These are phyloP conservation scores for Cornus kousa DNA, from an alignment of 148 eudicot species.

Conservation along the genomic window DNA sequence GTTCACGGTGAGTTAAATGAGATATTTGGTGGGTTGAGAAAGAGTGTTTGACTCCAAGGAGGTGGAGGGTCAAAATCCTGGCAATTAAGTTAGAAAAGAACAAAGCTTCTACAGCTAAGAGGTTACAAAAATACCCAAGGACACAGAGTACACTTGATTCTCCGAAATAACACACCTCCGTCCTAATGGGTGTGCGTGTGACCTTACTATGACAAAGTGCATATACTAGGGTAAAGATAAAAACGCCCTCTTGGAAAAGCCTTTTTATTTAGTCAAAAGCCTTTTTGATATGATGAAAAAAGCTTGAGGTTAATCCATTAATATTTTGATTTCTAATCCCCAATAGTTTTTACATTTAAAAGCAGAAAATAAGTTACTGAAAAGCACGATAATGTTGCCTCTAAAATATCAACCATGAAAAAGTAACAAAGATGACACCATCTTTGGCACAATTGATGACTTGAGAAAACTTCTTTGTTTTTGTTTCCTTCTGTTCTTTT, in stretches of 20 bases:
- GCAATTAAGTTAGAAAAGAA: not conserved
- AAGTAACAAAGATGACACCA: not conserved
- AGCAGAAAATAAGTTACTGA: not conserved
- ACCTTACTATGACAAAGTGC: not conserved
- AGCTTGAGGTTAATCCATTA: not conserved
- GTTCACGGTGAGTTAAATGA: not conserved
- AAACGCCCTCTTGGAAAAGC: not conserved
- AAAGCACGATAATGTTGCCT: not conserved
- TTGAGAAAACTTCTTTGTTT: not conserved
- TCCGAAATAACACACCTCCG: not conserved
- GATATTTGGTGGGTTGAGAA: not conserved
- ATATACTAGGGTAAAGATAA: not conserved
- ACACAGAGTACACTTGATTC: not conserved
- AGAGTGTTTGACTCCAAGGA: not conserved
- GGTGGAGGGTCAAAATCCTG: not conserved
- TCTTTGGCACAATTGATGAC: not conserved
- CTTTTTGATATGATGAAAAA: too few species aligned
- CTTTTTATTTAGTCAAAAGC: not conserved
- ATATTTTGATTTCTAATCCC: too few species aligned
- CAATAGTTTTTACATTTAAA: too few species aligned
- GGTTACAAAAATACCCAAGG: not conserved
- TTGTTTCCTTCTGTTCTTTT: too few species aligned
- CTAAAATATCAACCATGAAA: not conserved
- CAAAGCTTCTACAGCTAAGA: not conserved
- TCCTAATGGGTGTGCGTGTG: not conserved